Evolutionary conservation across 2,329 filamentous ascomycete genomes (phyloP), one percentile per base, ranked within the genome.

Genomic region (Ophiobolus disseminans): DNA sequence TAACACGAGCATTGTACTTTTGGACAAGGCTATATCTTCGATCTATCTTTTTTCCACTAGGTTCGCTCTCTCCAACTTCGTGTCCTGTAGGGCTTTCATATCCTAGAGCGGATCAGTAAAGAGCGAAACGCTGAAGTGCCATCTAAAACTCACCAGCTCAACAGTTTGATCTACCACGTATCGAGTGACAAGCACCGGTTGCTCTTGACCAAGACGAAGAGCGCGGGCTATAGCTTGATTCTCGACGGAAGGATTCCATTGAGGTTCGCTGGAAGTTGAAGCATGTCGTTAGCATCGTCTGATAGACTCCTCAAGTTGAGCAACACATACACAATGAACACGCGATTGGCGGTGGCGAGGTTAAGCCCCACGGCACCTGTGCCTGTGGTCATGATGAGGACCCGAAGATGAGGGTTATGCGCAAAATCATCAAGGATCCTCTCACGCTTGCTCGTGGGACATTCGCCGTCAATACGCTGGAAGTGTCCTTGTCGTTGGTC

Each of bases 161-260:
- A 81, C 73, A 0, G 76, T 77, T 0, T 66, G 41, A 0, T 69
- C 59, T 0, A 79, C 72, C 0, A 80, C 65, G 34, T 82, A 83
- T 20, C 78, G 73, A 0, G 69, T 76, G 0, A 82, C 73, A 0
- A 62, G 46, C 0, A 83, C 80, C 8, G 73, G 43, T 4, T 73
- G 55, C 1, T 63, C 56, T 48, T 83, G 81, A 0, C 78, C 77
- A 0, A 83, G 64, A 0, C 80, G 74, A 3, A 80, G 63, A 0
- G 78, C 78, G 9, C 80, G 68, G 0, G 73, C 79, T 10, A 83
- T 76, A 0, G 80, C 81, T 45, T 84, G 81, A 10, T 74, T 75
- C 48, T 83, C 81, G 0, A 81, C 75, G 2, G 73, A 76, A 0
- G 80, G 80, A 30, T 83, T 83, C 80, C 80, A 83, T 20, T 83